Conservation (phyloP, 208 protist species). For the Acanthamoeba culbertsoni region DNA sequence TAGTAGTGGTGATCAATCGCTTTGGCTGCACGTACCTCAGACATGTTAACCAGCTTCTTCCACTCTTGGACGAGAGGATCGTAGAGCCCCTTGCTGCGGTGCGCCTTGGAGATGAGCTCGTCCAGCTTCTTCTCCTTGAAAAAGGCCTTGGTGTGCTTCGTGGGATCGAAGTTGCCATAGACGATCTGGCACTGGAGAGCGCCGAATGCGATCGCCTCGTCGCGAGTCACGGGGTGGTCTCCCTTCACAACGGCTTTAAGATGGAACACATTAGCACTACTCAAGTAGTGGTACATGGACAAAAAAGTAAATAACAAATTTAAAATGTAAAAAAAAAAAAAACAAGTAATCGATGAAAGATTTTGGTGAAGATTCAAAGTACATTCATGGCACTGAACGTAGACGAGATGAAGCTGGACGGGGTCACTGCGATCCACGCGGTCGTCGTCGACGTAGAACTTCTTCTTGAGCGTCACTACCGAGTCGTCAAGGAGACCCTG, state of each 20-base stretch:
- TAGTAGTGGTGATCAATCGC: no score
- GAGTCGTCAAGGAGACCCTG: slow-evolving; percentile 78
- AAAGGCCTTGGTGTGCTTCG: slow-evolving; percentile 72
- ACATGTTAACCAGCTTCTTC: slow-evolving; percentile 79
- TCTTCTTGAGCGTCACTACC: slow-evolving; percentile 80
- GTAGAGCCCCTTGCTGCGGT: slow-evolving; percentile 71
- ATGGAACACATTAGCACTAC: no score
- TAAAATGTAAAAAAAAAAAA: not conserved
- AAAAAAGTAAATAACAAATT: not conserved
- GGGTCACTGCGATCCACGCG: slow-evolving; percentile 82
- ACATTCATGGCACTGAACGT: slow-evolving; percentile 70
- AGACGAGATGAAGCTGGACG: slow-evolving; percentile 83
- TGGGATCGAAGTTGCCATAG: slow-evolving; percentile 77
- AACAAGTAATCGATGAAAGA: not conserved
- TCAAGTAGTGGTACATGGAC: no score
- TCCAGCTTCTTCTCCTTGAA: slow-evolving; percentile 67
- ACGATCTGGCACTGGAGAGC: slow-evolving; percentile 82
- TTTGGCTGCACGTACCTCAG: no score
- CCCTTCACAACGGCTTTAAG: slow-evolving; percentile 46
- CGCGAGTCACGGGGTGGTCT: slow-evolving; percentile 74
- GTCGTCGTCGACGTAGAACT: slow-evolving; percentile 84
- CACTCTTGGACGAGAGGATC: slow-evolving; percentile 72
- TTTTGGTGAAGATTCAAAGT: not conserved
- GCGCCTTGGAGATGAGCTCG: slow-evolving; percentile 74
- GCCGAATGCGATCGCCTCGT: slow-evolving; percentile 80